Evolutionary conservation across 805 yeast genomes (phyloP).

Genomic region (Vanderwaltozyma polyspora): DNA sequence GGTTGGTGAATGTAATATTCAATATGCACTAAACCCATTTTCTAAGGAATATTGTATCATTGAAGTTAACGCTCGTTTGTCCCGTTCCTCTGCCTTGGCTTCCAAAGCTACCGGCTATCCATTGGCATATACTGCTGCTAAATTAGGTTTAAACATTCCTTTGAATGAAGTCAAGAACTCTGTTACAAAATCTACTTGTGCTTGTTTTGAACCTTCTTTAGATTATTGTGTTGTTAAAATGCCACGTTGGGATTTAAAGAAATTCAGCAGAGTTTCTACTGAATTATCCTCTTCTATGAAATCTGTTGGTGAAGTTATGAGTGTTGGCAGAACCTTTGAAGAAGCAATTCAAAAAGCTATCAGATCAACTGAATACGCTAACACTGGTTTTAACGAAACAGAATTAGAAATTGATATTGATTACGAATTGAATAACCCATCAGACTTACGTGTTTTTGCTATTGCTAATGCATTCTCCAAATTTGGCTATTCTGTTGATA

Average conservation of each 20-base stretch:
- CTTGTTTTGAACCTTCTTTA: slow-evolving; percentile 94
- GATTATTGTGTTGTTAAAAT: slow-evolving; percentile 96
- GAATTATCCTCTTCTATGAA: slow-evolving; percentile 89
- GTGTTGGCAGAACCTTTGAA: slow-evolving; percentile 95
- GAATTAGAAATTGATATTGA: slow-evolving; percentile 89
- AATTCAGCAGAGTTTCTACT: slow-evolving; percentile 85
- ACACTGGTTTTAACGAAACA: slow-evolving; percentile 84
- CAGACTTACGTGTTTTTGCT: slow-evolving; percentile 95
- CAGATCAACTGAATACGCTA: slow-evolving; percentile 82
- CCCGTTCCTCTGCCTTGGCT: slow-evolving; percentile 97
- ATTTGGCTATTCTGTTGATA: slow-evolving; percentile 76
- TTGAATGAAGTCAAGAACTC: slow-evolving; percentile 85
- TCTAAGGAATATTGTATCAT: slow-evolving; percentile 92
- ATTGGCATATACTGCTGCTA: slow-evolving; percentile 95
- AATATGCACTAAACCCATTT: slow-evolving; percentile 88
- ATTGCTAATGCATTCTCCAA: slow-evolving; percentile 86
- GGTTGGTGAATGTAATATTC: slow-evolving; percentile 98
- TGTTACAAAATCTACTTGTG: slow-evolving; percentile 87
- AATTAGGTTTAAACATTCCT: slow-evolving; percentile 85
- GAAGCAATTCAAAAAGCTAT: slow-evolving; percentile 97
- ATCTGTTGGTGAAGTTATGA: slow-evolving; percentile 99
- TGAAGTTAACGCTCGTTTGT: slow-evolving; percentile 95
- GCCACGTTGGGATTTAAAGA: slow-evolving; percentile 98
- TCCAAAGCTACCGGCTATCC: slow-evolving; percentile 99
- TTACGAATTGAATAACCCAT: slow-evolving; percentile 85